Base-by-base conservation (phyloP, 1,284 basidiomycete species). In the Austroboletus olivaceoglutinosus region DNA sequence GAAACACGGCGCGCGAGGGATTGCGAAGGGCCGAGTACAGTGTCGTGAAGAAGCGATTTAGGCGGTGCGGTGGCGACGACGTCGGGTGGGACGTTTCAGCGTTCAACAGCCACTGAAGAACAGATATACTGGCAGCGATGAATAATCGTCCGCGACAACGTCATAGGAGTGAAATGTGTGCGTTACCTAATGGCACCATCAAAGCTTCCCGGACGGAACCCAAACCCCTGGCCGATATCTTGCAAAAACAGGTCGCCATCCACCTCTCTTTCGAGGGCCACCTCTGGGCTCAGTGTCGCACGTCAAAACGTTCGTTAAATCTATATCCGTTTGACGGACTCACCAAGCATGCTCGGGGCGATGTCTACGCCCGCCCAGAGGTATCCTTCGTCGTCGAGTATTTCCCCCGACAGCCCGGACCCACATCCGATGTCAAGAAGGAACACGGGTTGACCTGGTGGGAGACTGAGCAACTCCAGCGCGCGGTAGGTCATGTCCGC, bases 71-170 rank as follows among this genome's bases (percentile, higher is more conserved):
- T 0, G 97, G 97, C 2, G 94, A 96, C 51, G 89, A 90, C 19
- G 88, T 89, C 31, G 93, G 91, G 56, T 92, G 85, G 4, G 91
- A 87, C 25, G 93, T 89, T 70, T 99, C 97, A 36, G 97, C 96
- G 69, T 99, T 99, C 54, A 98, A 82, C 1, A 99, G 80, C 97
- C 97, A 99, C 74, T 99, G 97, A 3, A 99, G 78, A 22, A 98
- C 97, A 19, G 97, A 99, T 65, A 99, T 92, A 65, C 94, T 97
- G 16, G 60, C 15, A 45, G 22, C 18, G 30, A 43, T 44, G 36
- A 19, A 39, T 8, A 10, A 43, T 27, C 37, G 22, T 47, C 45
- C n/a, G 9, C 7, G 18, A 45, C 40, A 21, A 41, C 25, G 44
- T 37, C 5, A 18, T 22, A 6, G 3, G 22, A 7, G 7, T 19